Evolutionary conservation across 331 rosid species (phyloP).

Genomic region (Spiraea crenata): DNA sequence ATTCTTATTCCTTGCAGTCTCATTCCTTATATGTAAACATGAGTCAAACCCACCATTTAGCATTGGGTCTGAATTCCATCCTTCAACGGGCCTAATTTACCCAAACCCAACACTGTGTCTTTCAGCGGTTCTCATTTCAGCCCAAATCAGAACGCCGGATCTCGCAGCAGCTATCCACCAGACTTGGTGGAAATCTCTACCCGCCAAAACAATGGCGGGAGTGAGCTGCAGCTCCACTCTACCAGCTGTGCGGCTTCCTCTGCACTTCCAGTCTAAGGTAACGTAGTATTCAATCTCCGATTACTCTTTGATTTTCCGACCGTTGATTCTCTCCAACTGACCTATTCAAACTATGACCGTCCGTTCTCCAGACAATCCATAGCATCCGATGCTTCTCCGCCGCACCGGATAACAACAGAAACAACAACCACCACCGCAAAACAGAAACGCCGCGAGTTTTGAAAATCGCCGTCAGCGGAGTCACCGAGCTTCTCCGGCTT

Average conservation of each 20-base stretch:
- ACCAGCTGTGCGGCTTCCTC: slow-evolving; percentile 22
- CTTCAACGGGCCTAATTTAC: not conserved
- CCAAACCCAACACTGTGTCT: not conserved
- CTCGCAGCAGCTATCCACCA: not conserved
- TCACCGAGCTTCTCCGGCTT: slow-evolving; percentile 66
- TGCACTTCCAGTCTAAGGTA: slow-evolving; percentile 17
- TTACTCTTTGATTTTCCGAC: not conserved
- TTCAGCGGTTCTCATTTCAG: not conserved
- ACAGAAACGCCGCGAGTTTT: slow-evolving; percentile 44
- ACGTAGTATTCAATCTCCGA: not conserved
- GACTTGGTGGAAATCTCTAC: not conserved
- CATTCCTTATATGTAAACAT: too few species aligned
- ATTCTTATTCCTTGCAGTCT: too few species aligned
- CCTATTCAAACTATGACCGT: not conserved
- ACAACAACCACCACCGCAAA: not conserved
- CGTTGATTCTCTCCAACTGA: not conserved
- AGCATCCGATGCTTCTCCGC: slow-evolving; percentile 34
- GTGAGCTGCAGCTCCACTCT: not conserved
- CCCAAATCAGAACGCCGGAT: slow-evolving; percentile 1
- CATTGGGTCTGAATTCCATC: not conserved
- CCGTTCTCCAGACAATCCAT: slow-evolving; percentile 22
- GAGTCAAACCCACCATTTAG: too few species aligned
- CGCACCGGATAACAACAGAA: slow-evolving; percentile 21
- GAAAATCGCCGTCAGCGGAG: slow-evolving; percentile 65
- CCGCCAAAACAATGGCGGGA: slow-evolving; percentile 42